A percentile compares a stretch with the other conserved stretches of the same genome.
These are phyloP conservation scores for Yamadazyma insecticola DNA, from an alignment of 805 yeast species.

Conservation along the genomic window DNA sequence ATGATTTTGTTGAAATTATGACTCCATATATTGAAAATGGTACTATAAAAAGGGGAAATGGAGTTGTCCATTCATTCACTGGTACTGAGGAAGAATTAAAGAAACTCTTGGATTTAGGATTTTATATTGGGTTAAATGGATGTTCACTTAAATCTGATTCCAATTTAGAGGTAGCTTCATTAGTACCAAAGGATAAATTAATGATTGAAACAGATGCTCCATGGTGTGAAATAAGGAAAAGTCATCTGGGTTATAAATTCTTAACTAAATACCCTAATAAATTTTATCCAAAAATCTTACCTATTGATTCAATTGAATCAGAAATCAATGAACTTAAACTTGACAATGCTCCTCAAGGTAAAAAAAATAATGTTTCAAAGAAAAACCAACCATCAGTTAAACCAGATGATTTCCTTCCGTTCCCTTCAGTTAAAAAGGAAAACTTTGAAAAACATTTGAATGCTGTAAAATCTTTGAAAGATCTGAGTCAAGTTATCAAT, in stretches of 20 bases:
- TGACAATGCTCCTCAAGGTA: conserved; percentile 6
- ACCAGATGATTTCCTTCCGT: conserved; percentile 52
- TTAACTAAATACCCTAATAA: conserved; percentile 53
- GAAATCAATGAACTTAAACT: conserved; percentile 1
- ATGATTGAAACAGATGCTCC: conserved; percentile 96
- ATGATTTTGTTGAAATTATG: conserved; percentile 67
- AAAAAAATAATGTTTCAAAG: conserved; percentile 8
- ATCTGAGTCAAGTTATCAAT: conserved; percentile 5
- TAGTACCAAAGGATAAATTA: conserved; percentile 66
- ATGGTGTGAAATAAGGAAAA: conserved; percentile 91
- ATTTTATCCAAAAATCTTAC: conserved; percentile 43
- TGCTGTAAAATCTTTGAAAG: conserved; percentile 8
- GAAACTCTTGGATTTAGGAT: conserved; percentile 51
- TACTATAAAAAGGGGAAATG: conserved; percentile 41
- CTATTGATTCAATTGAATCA: neutral
- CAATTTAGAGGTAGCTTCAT: conserved; percentile 59
- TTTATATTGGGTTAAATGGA: conserved; percentile 84
- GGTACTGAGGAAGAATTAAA: conserved; percentile 67
- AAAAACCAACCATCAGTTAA: conserved; percentile 18
- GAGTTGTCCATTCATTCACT: conserved; percentile 95
- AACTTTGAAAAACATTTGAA: conserved; percentile 36
- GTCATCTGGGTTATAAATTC: conserved; percentile 68
- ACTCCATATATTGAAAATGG: conserved; percentile 55
- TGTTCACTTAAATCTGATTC: conserved; percentile 82
- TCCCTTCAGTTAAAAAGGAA: conserved; percentile 63